Conservation (phyloP, 345 rosid genomes). For the Gossypioides kirkii region DNA sequence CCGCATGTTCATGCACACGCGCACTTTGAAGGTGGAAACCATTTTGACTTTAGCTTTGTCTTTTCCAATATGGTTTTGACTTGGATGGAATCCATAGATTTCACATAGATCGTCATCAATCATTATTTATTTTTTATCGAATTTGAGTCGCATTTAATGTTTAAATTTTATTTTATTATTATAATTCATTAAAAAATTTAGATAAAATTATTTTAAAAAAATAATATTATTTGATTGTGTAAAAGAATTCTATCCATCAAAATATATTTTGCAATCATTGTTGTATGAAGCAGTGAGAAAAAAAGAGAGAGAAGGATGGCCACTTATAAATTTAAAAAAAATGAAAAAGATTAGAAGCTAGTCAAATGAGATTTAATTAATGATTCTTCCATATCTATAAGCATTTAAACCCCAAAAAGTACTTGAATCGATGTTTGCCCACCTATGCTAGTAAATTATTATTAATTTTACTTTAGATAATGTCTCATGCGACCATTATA, state of each 20-base stretch:
- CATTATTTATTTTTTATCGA: not conserved
- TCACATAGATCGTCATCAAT: not conserved
- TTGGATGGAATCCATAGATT: not conserved
- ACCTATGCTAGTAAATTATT: not conserved
- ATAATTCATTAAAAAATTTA: too few species aligned
- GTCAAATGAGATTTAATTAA: constrained; percentile 3
- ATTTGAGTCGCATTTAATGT: too few species aligned
- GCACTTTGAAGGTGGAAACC: not conserved
- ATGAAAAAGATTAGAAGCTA: not conserved
- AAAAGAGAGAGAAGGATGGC: not conserved
- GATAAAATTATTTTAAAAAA: not conserved
- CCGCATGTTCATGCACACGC: not conserved
- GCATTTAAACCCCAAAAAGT: not conserved
- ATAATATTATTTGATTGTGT: not conserved
- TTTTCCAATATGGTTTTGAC: not conserved
- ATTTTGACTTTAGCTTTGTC: not conserved
- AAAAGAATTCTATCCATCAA: not conserved
- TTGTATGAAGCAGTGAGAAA: not conserved
- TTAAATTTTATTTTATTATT: too few species aligned
- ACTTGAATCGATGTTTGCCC: not conserved
- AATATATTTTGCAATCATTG: not conserved
- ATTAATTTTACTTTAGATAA: not conserved
- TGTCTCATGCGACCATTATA: not conserved
- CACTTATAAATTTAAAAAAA: not conserved
- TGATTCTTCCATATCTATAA: not conserved